These are phyloP conservation scores for Acacia acuminata DNA, from an alignment of 306 rosid species.

Conservation along the genomic window DNA sequence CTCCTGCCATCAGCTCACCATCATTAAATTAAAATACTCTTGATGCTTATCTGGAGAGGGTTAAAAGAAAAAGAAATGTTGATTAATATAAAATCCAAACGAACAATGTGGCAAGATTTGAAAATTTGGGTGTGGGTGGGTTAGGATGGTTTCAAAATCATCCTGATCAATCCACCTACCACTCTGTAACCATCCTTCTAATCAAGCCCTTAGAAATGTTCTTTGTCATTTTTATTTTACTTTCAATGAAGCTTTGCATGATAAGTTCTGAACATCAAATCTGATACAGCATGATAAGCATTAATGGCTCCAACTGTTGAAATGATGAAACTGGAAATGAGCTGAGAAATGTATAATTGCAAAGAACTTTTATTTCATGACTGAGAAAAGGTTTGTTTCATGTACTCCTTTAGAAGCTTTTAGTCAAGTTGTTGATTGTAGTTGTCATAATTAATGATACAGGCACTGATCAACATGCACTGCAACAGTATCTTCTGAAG, in stretches of 20 bases:
- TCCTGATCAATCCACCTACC: not conserved
- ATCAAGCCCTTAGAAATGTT: not conserved
- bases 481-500: conserved; percentile 69
- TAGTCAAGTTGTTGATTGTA: conserved; percentile 24
- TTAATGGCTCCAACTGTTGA: not conserved
- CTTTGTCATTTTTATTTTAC: not conserved
- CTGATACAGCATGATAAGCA: conserved; percentile 11
- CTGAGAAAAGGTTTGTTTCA: not conserved
- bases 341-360: not conserved
- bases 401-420: not conserved
- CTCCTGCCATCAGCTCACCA: not conserved
- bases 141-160: not conserved
- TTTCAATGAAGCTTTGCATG: not conserved
- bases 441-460: conserved; percentile 22
- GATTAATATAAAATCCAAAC: not conserved
- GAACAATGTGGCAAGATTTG: not conserved
- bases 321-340: not conserved
- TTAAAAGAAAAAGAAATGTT: not conserved
- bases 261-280: conserved; percentile 14
- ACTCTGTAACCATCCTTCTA: not conserved
- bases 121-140: not conserved
- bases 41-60: not conserved
- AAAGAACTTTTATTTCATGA: not conserved
- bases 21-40: no score
- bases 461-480: conserved; percentile 54